Evolutionary conservation across 1,284 basidiomycete genomes (phyloP), one percentile per base, ranked within the genome.

Genomic region (Lentinus polychrous): DNA sequence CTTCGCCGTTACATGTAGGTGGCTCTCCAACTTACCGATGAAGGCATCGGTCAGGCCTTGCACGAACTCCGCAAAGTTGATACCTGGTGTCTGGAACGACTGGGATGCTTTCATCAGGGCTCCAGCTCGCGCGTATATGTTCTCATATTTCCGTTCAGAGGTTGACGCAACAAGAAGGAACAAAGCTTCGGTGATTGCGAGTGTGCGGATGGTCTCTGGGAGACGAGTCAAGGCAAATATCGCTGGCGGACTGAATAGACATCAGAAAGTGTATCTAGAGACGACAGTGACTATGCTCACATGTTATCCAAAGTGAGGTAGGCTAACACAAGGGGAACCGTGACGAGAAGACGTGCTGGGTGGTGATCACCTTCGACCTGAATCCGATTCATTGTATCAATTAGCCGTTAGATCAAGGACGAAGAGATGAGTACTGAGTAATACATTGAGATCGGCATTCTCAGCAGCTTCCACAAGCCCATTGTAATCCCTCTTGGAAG

Each of bases 301-400:
- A 80, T 57, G 48, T 83, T 70, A 54, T 85, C 76, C 24, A 72
- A 48, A 33, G 80, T 78, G 41, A 85, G 67, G 62, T 84, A 81
- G 7, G 75, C 70, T 7, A 86, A 70, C 6, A 82, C 75, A 18
- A 86, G 63, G 17, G 82, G 81, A 2, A 71, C 72, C 7, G 73
- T 68, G 20, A 81, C 55, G 20, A 82, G 64, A 17, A 85, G 57
- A 31, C 79, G 71, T 17, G 70, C 70, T 14, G 60, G 60, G 43
- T 73, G 67, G 20, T 59, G 63, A 35, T 76, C 73, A 46, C 65
- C 62, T 20, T 66, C 61, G 11, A 63, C 60, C 74, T 79, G 52
- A 48, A 40, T 20, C 15, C 35, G 18, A 15, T n/a, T 20, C 2
- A 11, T 38, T 20, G 43, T 39, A 12, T 31, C 17, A 33, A 20